phyloP scores from a whole-genome alignment of 352 stramenopile genomes.

The Pythium rishiriense region DNA sequence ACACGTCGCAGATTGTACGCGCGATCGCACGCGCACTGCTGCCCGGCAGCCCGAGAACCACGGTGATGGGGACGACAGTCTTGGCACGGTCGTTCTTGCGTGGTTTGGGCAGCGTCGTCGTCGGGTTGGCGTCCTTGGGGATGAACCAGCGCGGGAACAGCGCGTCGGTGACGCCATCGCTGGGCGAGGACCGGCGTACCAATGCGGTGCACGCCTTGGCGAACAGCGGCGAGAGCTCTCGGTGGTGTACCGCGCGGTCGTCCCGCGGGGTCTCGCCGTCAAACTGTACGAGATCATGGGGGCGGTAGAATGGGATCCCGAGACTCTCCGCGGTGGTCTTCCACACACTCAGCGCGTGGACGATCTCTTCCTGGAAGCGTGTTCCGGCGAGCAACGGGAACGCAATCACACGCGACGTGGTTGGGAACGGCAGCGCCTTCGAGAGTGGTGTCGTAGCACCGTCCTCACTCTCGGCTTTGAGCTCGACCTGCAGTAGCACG shows the following conservation, averaged over 20 bases:
- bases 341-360: conserved; percentile 54
- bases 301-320: conserved; percentile 55
- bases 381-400: conserved; percentile 63
- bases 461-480: conserved; percentile 29
- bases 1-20: conserved; percentile 47
- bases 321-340: conserved; percentile 45
- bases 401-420: conserved; percentile 31
- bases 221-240: conserved; percentile 15
- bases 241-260: conserved; percentile 12
- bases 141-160: conserved; percentile 67
- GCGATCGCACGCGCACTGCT: conserved; percentile 45
- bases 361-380: conserved; percentile 66
- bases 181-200: conserved; percentile 17
- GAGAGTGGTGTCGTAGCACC: conserved; percentile 18
- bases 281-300: conserved; percentile 45
- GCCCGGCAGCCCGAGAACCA: conserved; percentile 67
- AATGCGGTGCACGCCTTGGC: conserved; percentile 25
- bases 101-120: conserved; percentile 41
- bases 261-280: conserved; percentile 42
- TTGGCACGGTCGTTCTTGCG: conserved; percentile 31
- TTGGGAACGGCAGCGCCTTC: conserved; percentile 39
- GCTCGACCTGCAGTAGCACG: conserved; percentile 54
- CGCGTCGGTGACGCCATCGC: conserved; percentile 10
- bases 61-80: conserved; percentile 50
- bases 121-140: conserved; percentile 44